phyloP scores from a whole-genome alignment of 148 eudicot species.

The Rhododendron ferrugineum region DNA sequence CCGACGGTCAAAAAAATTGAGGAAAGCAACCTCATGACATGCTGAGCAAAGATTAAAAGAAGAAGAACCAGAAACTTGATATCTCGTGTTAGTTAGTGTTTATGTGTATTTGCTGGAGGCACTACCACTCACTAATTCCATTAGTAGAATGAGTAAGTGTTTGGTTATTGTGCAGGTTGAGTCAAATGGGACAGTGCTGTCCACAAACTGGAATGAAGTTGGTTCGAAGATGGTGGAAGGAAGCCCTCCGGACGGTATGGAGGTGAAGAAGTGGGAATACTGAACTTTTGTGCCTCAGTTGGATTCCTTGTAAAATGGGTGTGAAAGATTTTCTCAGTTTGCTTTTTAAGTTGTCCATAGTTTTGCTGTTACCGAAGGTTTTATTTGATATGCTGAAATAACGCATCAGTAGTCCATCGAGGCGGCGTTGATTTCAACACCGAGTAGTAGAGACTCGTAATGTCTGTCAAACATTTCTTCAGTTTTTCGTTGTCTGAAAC shows the following conservation, averaged over 20 bases:
- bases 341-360: not conserved
- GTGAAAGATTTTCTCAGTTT: not conserved
- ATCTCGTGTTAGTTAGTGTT: not conserved
- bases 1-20: not conserved
- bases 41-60: not conserved
- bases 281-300: conserved; percentile 5
- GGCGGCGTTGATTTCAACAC: not conserved
- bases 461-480: not conserved
- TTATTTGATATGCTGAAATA: not conserved
- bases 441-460: not conserved
- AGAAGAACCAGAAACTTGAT: not conserved
- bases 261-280: conserved; percentile 67
- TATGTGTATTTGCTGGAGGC: not conserved
- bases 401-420: not conserved
- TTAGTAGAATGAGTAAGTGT: not conserved
- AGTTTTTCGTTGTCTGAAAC: not conserved
- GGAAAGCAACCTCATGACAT: not conserved
- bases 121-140: not conserved
- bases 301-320: not conserved
- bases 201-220: conserved; percentile 76
- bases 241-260: conserved; percentile 69
- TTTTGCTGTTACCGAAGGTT: not conserved
- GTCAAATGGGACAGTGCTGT: conserved; percentile 68
- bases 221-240: conserved; percentile 62
- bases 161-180: conserved; percentile 37